Base-by-base conservation (phyloP, 768 basidiomycete genomes). In the Filobasidium wieringae region DNA sequence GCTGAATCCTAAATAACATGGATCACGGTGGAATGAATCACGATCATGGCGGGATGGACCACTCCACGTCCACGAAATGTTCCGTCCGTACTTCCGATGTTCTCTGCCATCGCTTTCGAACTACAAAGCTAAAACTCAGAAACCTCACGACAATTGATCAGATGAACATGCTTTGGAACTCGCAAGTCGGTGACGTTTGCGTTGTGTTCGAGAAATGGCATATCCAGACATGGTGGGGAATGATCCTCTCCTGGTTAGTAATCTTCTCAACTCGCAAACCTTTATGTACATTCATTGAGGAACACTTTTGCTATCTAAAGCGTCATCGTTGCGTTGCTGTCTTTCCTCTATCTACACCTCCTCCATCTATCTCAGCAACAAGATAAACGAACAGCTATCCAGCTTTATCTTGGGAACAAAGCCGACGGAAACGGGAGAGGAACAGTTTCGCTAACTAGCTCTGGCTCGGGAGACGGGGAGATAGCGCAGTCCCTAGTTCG, bases 121-220 rank as follows among this genome's bases (percentile, higher is more conserved):
- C 24, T 19, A 47, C 43, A 22, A 47, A 7, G 15, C 7, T 27
- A 19, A 17, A 22, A 40, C 22, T 11, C 17, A 3, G 43, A 6
- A 24, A 24, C 19, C 41, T 22, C 29, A 24, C 22, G 43, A 19
- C 2, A 6, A 7, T 47, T 27, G 5, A 12, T 19, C 49, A 61
- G 60, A 61, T 61, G 60, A 37, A 57, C 50, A 61, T 61, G 60
- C 60, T 61, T 7, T 61, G 60, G 60, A 61, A 61, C 55, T 61
- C 60, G n/a, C 55, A 57, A n/a, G 31, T 61, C 37, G 15, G 7
- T 5, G 49, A 41, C 15, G 57, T 55, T 31, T 73, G 72, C 55
- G 69, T 73, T 3, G 72, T 73, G 2, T 73, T 72, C 58, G 36
- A 55, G n/a, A 60, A 58, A 40, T 73, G 69, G 70, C 68, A 69